Evolutionary conservation across 2,329 filamentous ascomycete species (phyloP).

Genomic region (Cladosporium sp.): DNA sequence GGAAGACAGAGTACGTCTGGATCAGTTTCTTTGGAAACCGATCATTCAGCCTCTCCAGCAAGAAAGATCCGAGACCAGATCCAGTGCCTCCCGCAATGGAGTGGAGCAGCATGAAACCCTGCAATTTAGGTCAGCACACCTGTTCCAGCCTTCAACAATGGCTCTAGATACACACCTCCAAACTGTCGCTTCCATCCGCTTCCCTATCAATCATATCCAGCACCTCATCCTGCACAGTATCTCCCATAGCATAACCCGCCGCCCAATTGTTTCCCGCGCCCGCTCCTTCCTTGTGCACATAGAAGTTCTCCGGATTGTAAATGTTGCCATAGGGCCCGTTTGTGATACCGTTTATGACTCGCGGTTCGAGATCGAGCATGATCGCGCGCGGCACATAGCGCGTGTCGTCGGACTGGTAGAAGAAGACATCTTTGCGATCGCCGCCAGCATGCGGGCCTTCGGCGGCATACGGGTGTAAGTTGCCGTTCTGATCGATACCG

Average conservation of each 20-base stretch:
- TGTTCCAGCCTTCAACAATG: conserved; percentile 33
- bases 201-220: conserved; percentile 99
- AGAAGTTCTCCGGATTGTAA: conserved; percentile 99
- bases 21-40: conserved; percentile 98
- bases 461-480: conserved; percentile 94
- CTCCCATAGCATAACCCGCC: conserved; percentile 87
- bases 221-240: conserved; percentile 88
- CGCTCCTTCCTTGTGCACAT: conserved; percentile 85
- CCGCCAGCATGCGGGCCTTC: conserved; percentile 60
- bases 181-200: conserved; percentile 92
- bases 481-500: conserved; percentile 94
- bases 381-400: conserved; percentile 96
- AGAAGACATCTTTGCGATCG: conserved; percentile 98
- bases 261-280: conserved; percentile 99
- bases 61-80: conserved; percentile 89
- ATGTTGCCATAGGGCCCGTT: conserved; percentile 94
- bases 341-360: conserved; percentile 90
- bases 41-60: conserved; percentile 93
- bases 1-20: conserved; percentile 97
- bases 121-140: not conserved
- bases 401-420: conserved; percentile 97
- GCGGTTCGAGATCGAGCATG: conserved; percentile 86
- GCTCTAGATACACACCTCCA: conserved; percentile 56
- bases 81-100: conserved; percentile 97
- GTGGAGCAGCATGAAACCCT: conserved; percentile 94